Conservation (phyloP, 257 asterid genomes). For the Gentiana straminea region DNA sequence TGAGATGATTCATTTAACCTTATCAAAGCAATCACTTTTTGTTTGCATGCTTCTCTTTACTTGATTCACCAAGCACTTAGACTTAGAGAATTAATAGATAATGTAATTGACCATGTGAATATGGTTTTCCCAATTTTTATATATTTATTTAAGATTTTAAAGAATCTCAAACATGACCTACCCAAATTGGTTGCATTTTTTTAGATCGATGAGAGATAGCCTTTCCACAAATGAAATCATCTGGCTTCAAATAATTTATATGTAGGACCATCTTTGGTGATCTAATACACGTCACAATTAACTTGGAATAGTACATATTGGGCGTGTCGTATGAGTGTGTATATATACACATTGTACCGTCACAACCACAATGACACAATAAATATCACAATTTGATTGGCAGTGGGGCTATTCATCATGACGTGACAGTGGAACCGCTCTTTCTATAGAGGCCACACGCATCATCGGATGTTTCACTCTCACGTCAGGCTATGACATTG, state of each 20-base stretch:
- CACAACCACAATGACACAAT: no score
- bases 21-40: slow-evolving; percentile 3
- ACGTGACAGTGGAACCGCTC: no score
- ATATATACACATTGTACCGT: no score
- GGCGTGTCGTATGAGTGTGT: no score
- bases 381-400: no score
- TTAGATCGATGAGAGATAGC: slow-evolving; percentile 3
- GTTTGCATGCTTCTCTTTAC: not conserved
- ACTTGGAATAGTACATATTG: slow-evolving; percentile 8
- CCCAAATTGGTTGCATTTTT: slow-evolving; percentile 13
- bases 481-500: no score
- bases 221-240: slow-evolving; percentile 21
- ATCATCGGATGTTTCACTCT: no score
- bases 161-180: slow-evolving; percentile 5
- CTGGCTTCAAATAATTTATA: slow-evolving; percentile 11
- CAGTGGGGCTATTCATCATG: no score
- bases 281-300: slow-evolving; percentile 8
- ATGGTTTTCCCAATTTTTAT: no score
- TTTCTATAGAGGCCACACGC: no score
- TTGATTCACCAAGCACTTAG: slow-evolving; percentile 1
- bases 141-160: no score
- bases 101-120: slow-evolving; percentile 6
- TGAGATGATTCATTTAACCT: slow-evolving; percentile 14
- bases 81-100: not conserved
- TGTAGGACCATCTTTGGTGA: slow-evolving; percentile 17